A percentile compares a stretch with the other conserved stretches of the same genome.
phyloP scores from a whole-genome alignment of 1,284 basidiomycete species.

The Trichosporon asahii region DNA sequence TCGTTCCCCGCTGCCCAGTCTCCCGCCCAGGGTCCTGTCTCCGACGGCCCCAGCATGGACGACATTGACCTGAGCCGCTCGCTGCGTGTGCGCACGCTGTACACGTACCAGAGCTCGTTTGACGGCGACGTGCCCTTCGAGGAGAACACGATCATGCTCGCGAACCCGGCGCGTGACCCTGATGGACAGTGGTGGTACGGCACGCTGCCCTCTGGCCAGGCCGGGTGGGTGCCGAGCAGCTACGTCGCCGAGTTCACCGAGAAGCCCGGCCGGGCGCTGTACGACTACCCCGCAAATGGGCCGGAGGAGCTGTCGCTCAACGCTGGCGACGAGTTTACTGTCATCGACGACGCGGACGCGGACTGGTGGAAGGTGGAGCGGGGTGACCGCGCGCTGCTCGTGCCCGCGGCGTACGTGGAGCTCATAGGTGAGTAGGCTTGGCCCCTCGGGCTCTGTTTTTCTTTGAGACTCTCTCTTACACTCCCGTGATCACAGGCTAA shows the following conservation, averaged over 20 bases:
- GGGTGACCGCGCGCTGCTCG: slow-evolving; percentile 75
- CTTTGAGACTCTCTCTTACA: slow-evolving; percentile 47
- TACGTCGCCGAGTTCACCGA: slow-evolving; percentile 69
- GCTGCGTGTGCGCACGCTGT: slow-evolving; percentile 71
- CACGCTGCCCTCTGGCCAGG: slow-evolving; percentile 62
- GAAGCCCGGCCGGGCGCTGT: slow-evolving; percentile 59
- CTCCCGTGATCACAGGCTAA: slow-evolving; percentile 9
- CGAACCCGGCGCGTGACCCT: slow-evolving; percentile 78
- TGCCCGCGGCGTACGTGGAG: slow-evolving; percentile 84
- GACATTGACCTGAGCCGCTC: slow-evolving; percentile 22
- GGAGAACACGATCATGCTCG: slow-evolving; percentile 73
- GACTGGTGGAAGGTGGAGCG: slow-evolving; percentile 94
- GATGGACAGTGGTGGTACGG: slow-evolving; percentile 82
- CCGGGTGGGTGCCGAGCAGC: slow-evolving; percentile 86
- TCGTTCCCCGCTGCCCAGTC: neutral
- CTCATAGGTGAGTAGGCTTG: slow-evolving; percentile 73
- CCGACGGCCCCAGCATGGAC: slow-evolving; percentile 24
- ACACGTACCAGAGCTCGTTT: slow-evolving; percentile 77
- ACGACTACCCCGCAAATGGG: slow-evolving; percentile 66
- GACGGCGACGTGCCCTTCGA: slow-evolving; percentile 81
- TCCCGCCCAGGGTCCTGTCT: slow-evolving; percentile 9
- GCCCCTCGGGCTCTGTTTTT: too few species aligned
- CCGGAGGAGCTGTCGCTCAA: slow-evolving; percentile 75
- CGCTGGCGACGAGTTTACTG: slow-evolving; percentile 70
- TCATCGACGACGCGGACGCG: slow-evolving; percentile 73